These are phyloP conservation scores for Penicillium concentricum DNA, from an alignment of 2,329 filamentous ascomycete genomes.

Conservation along the genomic window DNA sequence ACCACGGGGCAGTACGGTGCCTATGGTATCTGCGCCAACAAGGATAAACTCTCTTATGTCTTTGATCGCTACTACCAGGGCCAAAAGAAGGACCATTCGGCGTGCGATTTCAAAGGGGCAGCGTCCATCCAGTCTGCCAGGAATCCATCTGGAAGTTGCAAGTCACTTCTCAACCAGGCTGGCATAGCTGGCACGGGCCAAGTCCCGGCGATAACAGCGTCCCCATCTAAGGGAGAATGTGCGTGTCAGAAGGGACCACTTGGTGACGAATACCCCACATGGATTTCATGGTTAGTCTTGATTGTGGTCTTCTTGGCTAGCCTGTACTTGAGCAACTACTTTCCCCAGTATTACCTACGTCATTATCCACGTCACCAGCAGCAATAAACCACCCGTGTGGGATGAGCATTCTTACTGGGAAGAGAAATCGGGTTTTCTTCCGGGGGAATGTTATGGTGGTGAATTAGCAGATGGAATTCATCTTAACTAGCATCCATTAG, in stretches of 20 bases:
- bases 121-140: neutral
- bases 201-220: neutral
- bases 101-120: conserved; percentile 7
- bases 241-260: neutral
- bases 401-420: no score
- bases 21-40: conserved; percentile 30
- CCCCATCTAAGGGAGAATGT: neutral
- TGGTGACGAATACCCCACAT: no score
- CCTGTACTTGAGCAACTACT: no score
- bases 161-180: neutral
- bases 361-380: no score
- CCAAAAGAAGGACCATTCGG: neutral
- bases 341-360: no score
- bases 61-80: conserved; percentile 3
- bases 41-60: conserved; percentile 4
- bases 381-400: no score
- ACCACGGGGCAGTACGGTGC: conserved; percentile 44
- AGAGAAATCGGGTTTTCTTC: no score
- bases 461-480: no score
- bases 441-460: no score
- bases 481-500: no score
- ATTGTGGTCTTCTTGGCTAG: neutral
- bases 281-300: neutral
- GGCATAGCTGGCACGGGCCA: neutral
- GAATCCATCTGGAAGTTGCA: conserved; percentile 1